Conservation (phyloP, 768 basidiomycete genomes). For the Steccherinum ochraceum region DNA sequence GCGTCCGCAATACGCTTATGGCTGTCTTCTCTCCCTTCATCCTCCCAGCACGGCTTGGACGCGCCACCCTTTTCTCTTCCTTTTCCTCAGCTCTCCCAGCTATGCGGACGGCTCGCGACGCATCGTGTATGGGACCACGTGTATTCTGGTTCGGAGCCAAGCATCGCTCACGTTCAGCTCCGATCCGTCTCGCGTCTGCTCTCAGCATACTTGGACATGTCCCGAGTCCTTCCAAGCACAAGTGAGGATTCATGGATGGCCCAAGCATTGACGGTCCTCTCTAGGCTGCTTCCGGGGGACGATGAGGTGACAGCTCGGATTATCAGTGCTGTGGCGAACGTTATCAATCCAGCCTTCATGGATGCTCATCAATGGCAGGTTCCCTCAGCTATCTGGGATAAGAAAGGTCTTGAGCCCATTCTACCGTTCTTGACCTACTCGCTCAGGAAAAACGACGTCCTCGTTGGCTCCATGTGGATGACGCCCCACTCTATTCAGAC, state of each 20-base stretch:
- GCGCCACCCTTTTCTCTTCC: slow-evolving; percentile 60
- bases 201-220: slow-evolving; percentile 49
- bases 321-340: slow-evolving; percentile 31
- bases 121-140: slow-evolving; percentile 47
- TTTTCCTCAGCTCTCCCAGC: slow-evolving; percentile 45
- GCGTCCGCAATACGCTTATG: slow-evolving; percentile 53
- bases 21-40: slow-evolving; percentile 51
- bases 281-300: slow-evolving; percentile 63
- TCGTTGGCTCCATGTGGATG: slow-evolving; percentile 44
- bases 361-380: slow-evolving; percentile 28
- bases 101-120: slow-evolving; percentile 43
- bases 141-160: slow-evolving; percentile 8
- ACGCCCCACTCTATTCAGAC: slow-evolving; percentile 50
- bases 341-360: slow-evolving; percentile 38
- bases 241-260: slow-evolving; percentile 58
- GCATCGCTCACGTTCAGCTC: slow-evolving; percentile 29
- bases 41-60: slow-evolving; percentile 29
- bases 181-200: slow-evolving; percentile 55
- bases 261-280: slow-evolving; percentile 53
- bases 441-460: slow-evolving; percentile 30
- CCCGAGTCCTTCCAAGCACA: slow-evolving; percentile 48
- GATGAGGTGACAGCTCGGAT: slow-evolving; percentile 50
- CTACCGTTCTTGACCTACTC: slow-evolving; percentile 54
- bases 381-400: slow-evolving; percentile 41
- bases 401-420: slow-evolving; percentile 43